Conservation (phyloP, 768 basidiomycete species). For the Lenzites betulinus region DNA sequence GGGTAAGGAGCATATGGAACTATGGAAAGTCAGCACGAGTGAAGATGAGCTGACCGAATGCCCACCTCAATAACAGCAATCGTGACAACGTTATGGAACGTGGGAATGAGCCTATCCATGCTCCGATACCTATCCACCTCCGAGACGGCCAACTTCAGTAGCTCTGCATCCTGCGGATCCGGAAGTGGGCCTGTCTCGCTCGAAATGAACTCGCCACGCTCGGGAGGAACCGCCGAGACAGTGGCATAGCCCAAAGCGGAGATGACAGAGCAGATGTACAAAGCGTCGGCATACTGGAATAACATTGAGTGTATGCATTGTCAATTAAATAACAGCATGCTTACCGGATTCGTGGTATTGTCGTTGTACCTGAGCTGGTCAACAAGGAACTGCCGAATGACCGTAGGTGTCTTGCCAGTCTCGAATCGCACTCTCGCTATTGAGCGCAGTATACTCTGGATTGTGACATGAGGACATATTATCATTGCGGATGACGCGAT, state of each 20-base stretch:
- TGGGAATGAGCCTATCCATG: conserved; percentile 94
- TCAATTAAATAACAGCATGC: conserved; percentile 30
- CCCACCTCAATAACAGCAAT: conserved; percentile 87
- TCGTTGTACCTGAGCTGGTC: conserved; percentile 96
- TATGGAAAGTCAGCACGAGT: conserved; percentile 31
- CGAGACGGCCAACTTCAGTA: conserved; percentile 72
- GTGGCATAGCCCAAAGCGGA: conserved; percentile 79
- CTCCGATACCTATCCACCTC: conserved; percentile 91
- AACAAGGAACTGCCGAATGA: conserved; percentile 85
- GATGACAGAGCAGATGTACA: conserved; percentile 87
- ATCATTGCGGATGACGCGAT: neutral
- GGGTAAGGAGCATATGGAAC: conserved; percentile 80
- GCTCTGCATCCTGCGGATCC: conserved; percentile 64
- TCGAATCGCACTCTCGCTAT: conserved; percentile 87
- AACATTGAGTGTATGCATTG: neutral
- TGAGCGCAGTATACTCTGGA: conserved; percentile 75
- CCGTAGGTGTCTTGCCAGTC: conserved; percentile 81
- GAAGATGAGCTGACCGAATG: neutral
- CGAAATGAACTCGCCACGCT: conserved; percentile 75
- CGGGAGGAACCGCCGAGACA: conserved; percentile 74
- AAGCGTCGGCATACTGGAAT: conserved; percentile 84
- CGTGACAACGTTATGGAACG: conserved; percentile 91
- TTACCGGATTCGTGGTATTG: conserved; percentile 85
- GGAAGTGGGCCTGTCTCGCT: conserved; percentile 68
- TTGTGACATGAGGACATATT: neutral